Base-by-base conservation (phyloP, 1,139 yeast species). In the Taiozyma onychis region DNA sequence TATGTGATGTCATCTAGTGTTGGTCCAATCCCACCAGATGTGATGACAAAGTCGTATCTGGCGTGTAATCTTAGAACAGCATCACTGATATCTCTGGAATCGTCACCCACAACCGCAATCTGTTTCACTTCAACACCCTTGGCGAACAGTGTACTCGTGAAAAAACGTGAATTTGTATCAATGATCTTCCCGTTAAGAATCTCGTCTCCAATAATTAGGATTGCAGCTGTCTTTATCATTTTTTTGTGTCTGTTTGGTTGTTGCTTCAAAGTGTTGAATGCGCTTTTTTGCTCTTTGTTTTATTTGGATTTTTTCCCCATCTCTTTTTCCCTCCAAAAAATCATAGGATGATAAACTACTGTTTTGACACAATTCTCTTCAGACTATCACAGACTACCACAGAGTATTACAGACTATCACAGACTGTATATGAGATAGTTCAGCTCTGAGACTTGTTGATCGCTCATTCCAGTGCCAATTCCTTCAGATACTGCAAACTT, bases 1-100 rank as follows among this genome's bases (percentile, higher is more conserved):
- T 89, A 88, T 0, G 96, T 88, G 51, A 88, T 84, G 64, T 88
- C 97, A 63, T 88, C 96, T 60, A 88, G 96, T 0, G 96, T 89
- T 3, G 95, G 88, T 0, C 97, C 97, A 54, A 89, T 86, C 0
- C 88, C 75, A 18, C 97, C 96, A 18, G 89, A 80, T 1, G 96
- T 88, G 18, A 88, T 77, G 6, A 88, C 76, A 50, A 88, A 76
- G 61, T 87, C 93, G 58, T 82, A 83, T 45, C 76, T 71, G 22
- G 71, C 63, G 32, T 76, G 68, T 52, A 87, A 69, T 7, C 73
- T 64, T 35, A 66, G 66, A 32, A 87, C 67, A 1, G 85, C 77
- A 13, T 74, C 74, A 2, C 75, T 69, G 46, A 89, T 88, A 54
- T 86, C 95, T 2, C 68, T 63, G 52, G 76, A 77, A 43, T 85